Percentiles rank a stretch among this genome's conserved stretches.
Conservation (phyloP, 805 yeast genomes). For the Yarrowia hollandica region DNA sequence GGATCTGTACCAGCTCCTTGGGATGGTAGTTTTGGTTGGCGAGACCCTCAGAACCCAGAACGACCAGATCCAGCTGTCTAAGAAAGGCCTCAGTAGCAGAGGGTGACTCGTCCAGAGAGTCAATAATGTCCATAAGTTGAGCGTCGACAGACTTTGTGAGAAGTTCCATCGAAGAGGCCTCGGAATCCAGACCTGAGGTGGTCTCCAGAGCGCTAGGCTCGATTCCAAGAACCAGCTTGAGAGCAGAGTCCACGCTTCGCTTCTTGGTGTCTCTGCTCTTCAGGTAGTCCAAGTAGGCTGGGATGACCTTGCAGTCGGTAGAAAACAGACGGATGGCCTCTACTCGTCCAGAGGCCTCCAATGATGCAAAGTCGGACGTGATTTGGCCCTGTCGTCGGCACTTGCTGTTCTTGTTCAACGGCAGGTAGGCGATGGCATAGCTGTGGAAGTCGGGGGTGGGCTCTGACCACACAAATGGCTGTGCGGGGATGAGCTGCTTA, state of each 20-base stretch:
- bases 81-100: slow-evolving; percentile 9
- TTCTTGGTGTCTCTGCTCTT: slow-evolving; percentile 4
- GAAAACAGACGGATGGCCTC: slow-evolving; percentile 23
- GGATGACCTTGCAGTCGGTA: slow-evolving; percentile 25
- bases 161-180: not conserved
- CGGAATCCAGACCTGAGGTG: slow-evolving; percentile 19
- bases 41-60: slow-evolving; percentile 23
- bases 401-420: slow-evolving; percentile 6
- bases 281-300: slow-evolving; percentile 24
- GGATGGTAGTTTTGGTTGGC: slow-evolving; percentile 28
- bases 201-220: slow-evolving; percentile 3
- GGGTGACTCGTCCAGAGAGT: slow-evolving; percentile 14
- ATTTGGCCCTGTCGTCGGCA: slow-evolving; percentile 27
- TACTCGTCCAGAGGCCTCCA: slow-evolving; percentile 19
- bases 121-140: slow-evolving; percentile 13
- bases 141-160: slow-evolving; percentile 16
- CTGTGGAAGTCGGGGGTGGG: slow-evolving; percentile 19
- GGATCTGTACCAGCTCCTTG: slow-evolving; percentile 22
- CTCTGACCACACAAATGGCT: slow-evolving; percentile 17
- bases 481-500: slow-evolving; percentile 21
- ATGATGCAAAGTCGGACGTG: slow-evolving; percentile 12
- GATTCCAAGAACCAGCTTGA: slow-evolving; percentile 21
- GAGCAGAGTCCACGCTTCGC: slow-evolving; percentile 15
- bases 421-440: slow-evolving; percentile 27
- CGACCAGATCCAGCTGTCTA: slow-evolving; percentile 21